A percentile compares a stretch with the other conserved stretches of the same genome.
Conservation (phyloP, 352 stramenopile species). For the Globisporangium okanoganense region DNA sequence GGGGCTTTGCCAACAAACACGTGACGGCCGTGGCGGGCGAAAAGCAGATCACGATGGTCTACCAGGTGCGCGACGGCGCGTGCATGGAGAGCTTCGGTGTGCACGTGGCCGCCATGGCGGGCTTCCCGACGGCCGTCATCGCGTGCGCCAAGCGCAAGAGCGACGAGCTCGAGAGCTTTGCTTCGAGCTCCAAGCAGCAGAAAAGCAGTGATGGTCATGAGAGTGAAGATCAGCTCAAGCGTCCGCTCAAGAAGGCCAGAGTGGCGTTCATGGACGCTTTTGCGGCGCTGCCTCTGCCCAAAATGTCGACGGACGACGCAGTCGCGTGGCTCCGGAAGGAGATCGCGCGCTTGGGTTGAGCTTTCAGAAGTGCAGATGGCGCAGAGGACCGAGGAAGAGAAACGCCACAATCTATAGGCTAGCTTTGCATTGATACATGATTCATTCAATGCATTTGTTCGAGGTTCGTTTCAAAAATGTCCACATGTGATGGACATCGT, state of each 20-base stretch:
- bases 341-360: background rate
- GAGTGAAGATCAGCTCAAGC: conserved; percentile 6
- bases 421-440: too few relatives aligned
- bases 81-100: conserved; percentile 99
- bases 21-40: conserved; percentile 89
- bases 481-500: too few relatives aligned
- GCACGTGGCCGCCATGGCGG: conserved; percentile 96
- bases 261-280: conserved; percentile 48
- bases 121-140: conserved; percentile 94
- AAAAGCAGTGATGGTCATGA: background rate
- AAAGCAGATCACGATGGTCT: conserved; percentile 89
- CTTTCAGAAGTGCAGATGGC: too few relatives aligned
- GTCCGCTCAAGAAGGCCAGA: conserved; percentile 37
- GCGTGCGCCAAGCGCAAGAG: conserved; percentile 93
- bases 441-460: too few relatives aligned
- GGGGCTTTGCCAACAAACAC: conserved; percentile 94
- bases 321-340: conserved; percentile 17
- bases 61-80: conserved; percentile 91
- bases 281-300: conserved; percentile 62
- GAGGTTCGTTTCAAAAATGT: too few relatives aligned
- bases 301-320: conserved; percentile 42
- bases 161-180: conserved; percentile 89
- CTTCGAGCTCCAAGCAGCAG: background rate
- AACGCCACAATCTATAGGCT: too few relatives aligned
- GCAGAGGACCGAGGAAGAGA: too few relatives aligned